These are phyloP conservation scores for Avena sativa DNA, from an alignment of 176 grass and related monocot species.

Conservation along the genomic window DNA sequence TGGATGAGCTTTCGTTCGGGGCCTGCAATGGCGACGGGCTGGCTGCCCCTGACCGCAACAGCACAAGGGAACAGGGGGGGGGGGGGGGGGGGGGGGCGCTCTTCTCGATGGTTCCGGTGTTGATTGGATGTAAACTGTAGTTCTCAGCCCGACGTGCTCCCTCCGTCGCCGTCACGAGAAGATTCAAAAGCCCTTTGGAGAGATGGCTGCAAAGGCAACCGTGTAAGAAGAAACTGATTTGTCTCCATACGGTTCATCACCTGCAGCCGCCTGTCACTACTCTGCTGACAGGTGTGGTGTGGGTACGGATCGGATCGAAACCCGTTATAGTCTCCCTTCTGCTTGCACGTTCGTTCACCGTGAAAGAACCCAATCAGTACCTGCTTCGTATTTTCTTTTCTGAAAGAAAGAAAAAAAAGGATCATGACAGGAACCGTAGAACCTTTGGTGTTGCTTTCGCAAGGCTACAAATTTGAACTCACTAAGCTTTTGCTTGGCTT, in stretches of 20 bases:
- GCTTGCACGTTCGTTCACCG: not conserved
- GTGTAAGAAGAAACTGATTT: not conserved
- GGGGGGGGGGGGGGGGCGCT: not conserved
- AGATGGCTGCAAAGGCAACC: constrained; percentile 6
- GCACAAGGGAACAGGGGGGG: not conserved
- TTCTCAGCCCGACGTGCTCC: constrained; percentile 16
- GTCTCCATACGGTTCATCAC: not conserved
- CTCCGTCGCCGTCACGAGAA: constrained; percentile 26
- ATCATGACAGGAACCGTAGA: not conserved
- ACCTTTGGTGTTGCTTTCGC: not conserved
- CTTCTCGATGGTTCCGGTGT: not conserved
- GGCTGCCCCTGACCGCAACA: constrained; percentile 26
- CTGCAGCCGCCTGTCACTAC: not conserved
- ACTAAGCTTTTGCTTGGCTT: not conserved
- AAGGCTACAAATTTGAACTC: too few species aligned
- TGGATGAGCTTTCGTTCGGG: not conserved
- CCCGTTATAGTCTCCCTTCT: not conserved
- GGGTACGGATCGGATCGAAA: too few species aligned
- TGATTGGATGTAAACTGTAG: not conserved
- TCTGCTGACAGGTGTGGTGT: not conserved
- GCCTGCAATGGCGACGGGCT: not conserved
- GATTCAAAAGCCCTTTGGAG: not conserved
- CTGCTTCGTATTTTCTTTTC: too few species aligned
- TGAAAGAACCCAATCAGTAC: not conserved
- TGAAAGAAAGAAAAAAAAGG: not conserved